Conservation (phyloP, 2,329 filamentous ascomycete genomes). For the Sporothrix globosa region DNA sequence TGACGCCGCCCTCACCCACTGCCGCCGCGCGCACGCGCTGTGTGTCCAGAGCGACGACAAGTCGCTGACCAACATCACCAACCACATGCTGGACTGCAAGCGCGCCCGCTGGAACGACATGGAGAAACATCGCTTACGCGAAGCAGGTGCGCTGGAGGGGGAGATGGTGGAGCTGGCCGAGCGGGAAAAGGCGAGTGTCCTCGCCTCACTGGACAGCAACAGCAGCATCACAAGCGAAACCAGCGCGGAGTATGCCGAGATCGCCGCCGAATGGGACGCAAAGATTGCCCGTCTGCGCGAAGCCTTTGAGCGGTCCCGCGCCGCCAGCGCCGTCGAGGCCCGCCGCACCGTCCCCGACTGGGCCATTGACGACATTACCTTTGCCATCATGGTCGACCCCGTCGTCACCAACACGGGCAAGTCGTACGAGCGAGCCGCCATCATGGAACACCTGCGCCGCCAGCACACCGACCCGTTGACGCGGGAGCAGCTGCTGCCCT, state of each 20-base stretch:
- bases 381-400: constrained; percentile 73
- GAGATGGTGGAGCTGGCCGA: constrained; percentile 61
- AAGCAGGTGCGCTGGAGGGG: constrained; percentile 60
- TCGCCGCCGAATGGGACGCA: constrained; percentile 51
- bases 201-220: not conserved
- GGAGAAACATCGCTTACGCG: constrained; percentile 64
- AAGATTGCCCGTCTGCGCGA: constrained; percentile 52
- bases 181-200: constrained; percentile 44
- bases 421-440: constrained; percentile 83
- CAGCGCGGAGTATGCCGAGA: constrained; percentile 42
- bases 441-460: constrained; percentile 81
- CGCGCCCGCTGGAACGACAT: constrained; percentile 81
- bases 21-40: constrained; percentile 71
- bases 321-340: constrained; percentile 46
- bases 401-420: constrained; percentile 81
- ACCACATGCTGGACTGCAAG: constrained; percentile 76
- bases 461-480: constrained; percentile 81
- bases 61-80: constrained; percentile 71
- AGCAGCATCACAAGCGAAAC: constrained; percentile 54
- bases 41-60: constrained; percentile 65
- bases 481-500: constrained; percentile 67
- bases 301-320: constrained; percentile 58
- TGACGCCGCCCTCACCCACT: constrained; percentile 71
- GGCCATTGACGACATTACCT: constrained; percentile 75
- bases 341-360: constrained; percentile 71